A percentile compares a stretch with the other conserved stretches of the same genome.
Evolutionary conservation across 2,329 filamentous ascomycete species (phyloP).

Genomic region (Fusarium redolens): DNA sequence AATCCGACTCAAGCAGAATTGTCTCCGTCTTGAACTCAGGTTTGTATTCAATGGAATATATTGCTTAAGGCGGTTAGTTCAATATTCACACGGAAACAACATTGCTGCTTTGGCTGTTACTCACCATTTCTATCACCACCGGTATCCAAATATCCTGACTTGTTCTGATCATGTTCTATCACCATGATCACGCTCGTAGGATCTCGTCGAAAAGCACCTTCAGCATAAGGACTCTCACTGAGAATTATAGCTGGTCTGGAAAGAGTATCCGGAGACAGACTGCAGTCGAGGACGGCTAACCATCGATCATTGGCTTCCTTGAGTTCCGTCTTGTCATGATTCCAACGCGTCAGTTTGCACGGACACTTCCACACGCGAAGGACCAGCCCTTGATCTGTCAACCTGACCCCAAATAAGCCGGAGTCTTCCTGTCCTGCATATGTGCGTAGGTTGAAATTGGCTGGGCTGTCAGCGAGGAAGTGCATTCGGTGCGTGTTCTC

Average conservation of each 20-base stretch:
- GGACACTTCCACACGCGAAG: conserved; percentile 44
- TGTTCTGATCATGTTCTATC: conserved; percentile 40
- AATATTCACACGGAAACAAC: background rate
- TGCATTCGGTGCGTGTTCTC: conserved; percentile 38
- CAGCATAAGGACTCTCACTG: conserved; percentile 35
- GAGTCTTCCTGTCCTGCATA: conserved; percentile 43
- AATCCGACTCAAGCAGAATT: conserved; percentile 40
- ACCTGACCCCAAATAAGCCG: conserved; percentile 34
- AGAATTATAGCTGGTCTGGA: conserved; percentile 43
- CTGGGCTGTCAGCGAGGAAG: conserved; percentile 41
- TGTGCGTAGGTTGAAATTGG: conserved; percentile 43
- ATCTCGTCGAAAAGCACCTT: conserved; percentile 35
- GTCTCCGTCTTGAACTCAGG: conserved; percentile 43
- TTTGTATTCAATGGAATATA: conserved; percentile 43
- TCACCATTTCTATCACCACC: conserved; percentile 31
- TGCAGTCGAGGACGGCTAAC: conserved; percentile 46
- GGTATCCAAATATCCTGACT: conserved; percentile 39
- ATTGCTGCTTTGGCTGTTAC: background rate
- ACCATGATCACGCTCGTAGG: conserved; percentile 44
- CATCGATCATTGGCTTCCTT: conserved; percentile 36
- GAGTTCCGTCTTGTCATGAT: conserved; percentile 38
- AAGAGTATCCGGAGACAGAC: conserved; percentile 42
- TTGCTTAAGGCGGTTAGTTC: conserved; percentile 31
- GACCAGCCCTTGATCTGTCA: conserved; percentile 41
- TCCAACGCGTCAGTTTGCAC: conserved; percentile 40